Evolutionary conservation across 2,329 filamentous ascomycete genomes (phyloP), one percentile per base, ranked within the genome.

Genomic region (Cyphellophora attinorum): DNA sequence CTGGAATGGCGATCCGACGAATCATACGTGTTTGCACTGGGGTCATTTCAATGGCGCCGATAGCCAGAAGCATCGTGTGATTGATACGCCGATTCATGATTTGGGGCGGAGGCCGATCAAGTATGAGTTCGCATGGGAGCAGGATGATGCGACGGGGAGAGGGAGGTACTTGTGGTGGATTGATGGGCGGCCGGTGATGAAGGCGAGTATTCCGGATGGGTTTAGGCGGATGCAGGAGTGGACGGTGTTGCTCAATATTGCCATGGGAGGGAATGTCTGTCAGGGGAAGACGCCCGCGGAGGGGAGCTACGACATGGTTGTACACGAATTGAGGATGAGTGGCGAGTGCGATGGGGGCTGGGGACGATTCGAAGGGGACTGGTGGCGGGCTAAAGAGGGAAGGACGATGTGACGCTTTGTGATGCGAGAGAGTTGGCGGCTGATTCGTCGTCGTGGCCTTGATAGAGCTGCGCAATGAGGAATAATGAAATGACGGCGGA

Each of bases 221-320:
- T 42, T 39, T 15, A 36, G 46, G 18, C 43, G 35, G 25, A 33
- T 49, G 41, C 34, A 31, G 8, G 46, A 49, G 27, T 49, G 43
- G 23, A 39, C 38, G 5, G 38, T 49, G 3, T 19, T 49, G 14
- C 34, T 49, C 8, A 49, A 49, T 23, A 39, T 49, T 23, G 46
- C 46, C 5, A 49, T 49, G 46, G 45, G 45, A n/a, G 46, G 46
- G 11, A 47, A 46, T 36, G 46, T 49, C 13, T 46, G 42, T 36
- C 38, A 41, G 31, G 46, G 46, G n/a, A 32, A 44, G 34, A 36
- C 40, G 6, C 46, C 46, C 3, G 4, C 27, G 10, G 38, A 49
- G 29, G 46, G 46, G 5, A 27, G 27, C 2, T 49, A 47, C 27
- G 46, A 49, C 33, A 33, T 49, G 15, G 42, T 47, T 11, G 44